Evolutionary conservation across 1,284 basidiomycete genomes (phyloP).

Genomic region (Ganoderma leucocontextum): DNA sequence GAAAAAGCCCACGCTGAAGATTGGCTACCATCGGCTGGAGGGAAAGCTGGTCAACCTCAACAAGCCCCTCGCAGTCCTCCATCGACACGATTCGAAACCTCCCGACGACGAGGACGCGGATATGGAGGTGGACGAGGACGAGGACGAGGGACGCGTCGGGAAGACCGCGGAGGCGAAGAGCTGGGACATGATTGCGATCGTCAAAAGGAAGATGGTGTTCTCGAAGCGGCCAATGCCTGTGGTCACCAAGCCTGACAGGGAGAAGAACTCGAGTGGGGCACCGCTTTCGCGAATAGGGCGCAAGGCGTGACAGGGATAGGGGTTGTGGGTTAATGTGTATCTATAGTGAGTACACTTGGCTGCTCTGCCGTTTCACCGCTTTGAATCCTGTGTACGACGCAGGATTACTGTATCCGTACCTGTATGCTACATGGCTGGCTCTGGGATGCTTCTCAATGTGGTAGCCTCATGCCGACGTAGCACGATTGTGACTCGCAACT

Average conservation of each 20-base stretch:
- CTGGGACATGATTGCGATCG: constrained; percentile 64
- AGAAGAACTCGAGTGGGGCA: background rate
- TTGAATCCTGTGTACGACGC: background rate
- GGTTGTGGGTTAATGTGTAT: constrained; percentile 3
- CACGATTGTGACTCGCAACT: no score
- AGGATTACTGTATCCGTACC: background rate
- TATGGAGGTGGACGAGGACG: constrained; percentile 48
- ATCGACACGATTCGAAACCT: constrained; percentile 40
- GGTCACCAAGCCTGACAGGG: constrained; percentile 36
- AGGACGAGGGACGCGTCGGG: constrained; percentile 30
- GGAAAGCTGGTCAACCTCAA: constrained; percentile 82
- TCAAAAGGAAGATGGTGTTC: constrained; percentile 82
- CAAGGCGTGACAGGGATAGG: constrained; percentile 17
- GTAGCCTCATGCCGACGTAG: no score
- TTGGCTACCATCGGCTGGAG: constrained; percentile 91
- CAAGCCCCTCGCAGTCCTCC: constrained; percentile 81
- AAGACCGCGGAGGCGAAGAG: constrained; percentile 20
- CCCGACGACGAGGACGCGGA: constrained; percentile 3
- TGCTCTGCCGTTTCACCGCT: background rate
- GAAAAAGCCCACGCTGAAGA: constrained; percentile 81
- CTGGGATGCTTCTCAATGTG: no score
- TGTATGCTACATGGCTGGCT: background rate
- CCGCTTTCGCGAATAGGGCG: constrained; percentile 28
- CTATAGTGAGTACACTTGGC: background rate
- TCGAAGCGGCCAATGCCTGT: constrained; percentile 81